A percentile compares a stretch with the other conserved stretches of the same genome.
These are phyloP conservation scores for Cercospora sp. DNA, from an alignment of 2,329 filamentous ascomycete species.

Conservation along the genomic window DNA sequence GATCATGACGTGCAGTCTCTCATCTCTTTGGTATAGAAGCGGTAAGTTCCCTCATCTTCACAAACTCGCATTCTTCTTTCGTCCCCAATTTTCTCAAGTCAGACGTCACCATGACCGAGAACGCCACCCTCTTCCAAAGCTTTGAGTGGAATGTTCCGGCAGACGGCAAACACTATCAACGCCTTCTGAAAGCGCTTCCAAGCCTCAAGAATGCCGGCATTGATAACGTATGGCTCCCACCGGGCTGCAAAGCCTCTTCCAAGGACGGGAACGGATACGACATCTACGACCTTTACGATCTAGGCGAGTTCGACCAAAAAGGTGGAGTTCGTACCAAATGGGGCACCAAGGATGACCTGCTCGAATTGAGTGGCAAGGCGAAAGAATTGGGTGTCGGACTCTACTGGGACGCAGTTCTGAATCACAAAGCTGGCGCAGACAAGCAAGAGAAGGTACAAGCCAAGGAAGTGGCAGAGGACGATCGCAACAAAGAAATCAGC, in stretches of 20 bases:
- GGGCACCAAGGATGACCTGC: conserved; percentile 63
- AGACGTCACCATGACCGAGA: conserved; percentile 27
- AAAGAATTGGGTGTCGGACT: conserved; percentile 57
- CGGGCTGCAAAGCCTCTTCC: conserved; percentile 65
- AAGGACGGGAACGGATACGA: conserved; percentile 59
- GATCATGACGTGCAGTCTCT: conserved; percentile 7
- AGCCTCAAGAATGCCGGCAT: conserved; percentile 61
- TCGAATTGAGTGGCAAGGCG: conserved; percentile 53
- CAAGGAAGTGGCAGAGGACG: conserved; percentile 58
- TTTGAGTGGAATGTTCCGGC: conserved; percentile 71
- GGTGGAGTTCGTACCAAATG: conserved; percentile 64
- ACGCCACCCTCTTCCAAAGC: conserved; percentile 61
- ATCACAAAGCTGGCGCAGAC: conserved; percentile 69
- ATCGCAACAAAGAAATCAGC: conserved; percentile 23
- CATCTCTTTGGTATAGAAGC: background rate
- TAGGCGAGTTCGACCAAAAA: conserved; percentile 70
- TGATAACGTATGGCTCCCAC: conserved; percentile 66
- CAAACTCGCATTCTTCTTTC: background rate
- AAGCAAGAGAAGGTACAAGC: conserved; percentile 61
- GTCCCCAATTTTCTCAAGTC: background rate
- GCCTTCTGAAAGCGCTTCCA: conserved; percentile 55
- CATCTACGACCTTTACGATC: conserved; percentile 58
- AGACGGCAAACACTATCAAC: conserved; percentile 63
- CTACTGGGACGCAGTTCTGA: conserved; percentile 69
- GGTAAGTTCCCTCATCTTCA: background rate